Percentiles rank a stretch among this genome's conserved stretches.
phyloP scores from a whole-genome alignment of 2,329 filamentous ascomycete genomes.

The Sclerotinia spermophila region DNA sequence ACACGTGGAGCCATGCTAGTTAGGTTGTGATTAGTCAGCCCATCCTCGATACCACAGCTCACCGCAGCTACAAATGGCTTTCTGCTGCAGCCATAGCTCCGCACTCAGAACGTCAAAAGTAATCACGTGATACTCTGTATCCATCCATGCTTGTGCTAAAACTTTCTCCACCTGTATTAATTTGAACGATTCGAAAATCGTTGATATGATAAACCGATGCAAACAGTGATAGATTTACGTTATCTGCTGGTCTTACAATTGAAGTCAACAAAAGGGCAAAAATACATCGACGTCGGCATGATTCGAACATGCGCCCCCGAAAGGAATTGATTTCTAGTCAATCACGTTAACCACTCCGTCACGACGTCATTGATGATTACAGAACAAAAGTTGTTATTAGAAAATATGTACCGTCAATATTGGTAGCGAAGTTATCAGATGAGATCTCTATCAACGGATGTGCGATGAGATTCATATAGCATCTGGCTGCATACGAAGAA shows the following conservation, averaged over 20 bases:
- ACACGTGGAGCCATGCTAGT: fast-evolving
- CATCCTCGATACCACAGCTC: too few species aligned
- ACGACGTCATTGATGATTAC: neutral
- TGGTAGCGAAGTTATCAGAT: neutral
- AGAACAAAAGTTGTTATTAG: fast-evolving
- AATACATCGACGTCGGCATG: constrained; percentile 5
- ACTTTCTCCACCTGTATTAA: neutral
- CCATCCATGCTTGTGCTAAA: neutral
- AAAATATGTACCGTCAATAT: fast-evolving
- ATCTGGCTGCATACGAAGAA: neutral
- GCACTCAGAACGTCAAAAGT: neutral
- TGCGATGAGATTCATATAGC: neutral
- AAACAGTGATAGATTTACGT: neutral
- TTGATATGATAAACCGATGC: neutral
- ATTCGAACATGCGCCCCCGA: constrained; percentile 17
- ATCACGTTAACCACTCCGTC: constrained; percentile 17
- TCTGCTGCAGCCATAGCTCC: neutral
- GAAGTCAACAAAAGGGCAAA: neutral
- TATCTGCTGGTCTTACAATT: too few species aligned
- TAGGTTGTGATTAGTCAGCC: neutral
- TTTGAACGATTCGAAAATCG: neutral
- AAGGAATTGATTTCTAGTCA: constrained; percentile 18
- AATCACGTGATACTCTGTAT: too few species aligned
- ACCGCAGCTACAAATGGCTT: neutral
- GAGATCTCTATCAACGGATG: neutral